phyloP scores from a whole-genome alignment of 208 protist species.

The Leptomonas seymouri region DNA sequence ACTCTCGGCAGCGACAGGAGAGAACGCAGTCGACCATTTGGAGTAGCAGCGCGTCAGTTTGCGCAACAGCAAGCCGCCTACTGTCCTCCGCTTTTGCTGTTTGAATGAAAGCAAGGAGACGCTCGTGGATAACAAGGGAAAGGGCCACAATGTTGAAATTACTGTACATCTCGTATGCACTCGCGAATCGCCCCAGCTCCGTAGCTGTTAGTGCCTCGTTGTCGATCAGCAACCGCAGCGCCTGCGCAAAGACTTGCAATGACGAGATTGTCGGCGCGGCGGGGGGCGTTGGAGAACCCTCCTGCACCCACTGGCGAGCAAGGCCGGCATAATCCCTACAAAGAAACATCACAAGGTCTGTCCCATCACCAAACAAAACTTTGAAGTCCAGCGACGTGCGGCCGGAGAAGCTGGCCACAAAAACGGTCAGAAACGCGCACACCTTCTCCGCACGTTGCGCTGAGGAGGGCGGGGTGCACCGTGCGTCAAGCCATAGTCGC shows the following conservation, averaged over 20 bases:
- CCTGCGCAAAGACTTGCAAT: constrained; percentile 26
- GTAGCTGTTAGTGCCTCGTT: constrained; percentile 15
- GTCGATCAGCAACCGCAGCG: constrained; percentile 23
- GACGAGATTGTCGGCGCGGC: constrained; percentile 13
- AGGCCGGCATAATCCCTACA: constrained; percentile 36
- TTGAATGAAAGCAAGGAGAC: constrained; percentile 13
- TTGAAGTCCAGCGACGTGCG: constrained; percentile 38
- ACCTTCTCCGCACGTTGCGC: constrained; percentile 38
- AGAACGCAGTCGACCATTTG: constrained; percentile 26
- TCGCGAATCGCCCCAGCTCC: constrained; percentile 26
- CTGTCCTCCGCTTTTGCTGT: background rate
- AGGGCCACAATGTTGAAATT: constrained; percentile 37
- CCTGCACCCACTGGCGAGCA: background rate
- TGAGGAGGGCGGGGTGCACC: constrained; percentile 36
- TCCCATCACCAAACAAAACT: constrained; percentile 43
- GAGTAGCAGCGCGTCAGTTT: constrained; percentile 23
- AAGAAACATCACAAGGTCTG: constrained; percentile 32
- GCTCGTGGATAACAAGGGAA: constrained; percentile 31
- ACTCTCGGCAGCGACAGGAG: constrained; percentile 34
- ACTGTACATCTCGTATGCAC: constrained; percentile 32
- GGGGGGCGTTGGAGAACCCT: background rate
- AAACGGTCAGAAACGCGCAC: constrained; percentile 41
- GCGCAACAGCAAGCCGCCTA: background rate
- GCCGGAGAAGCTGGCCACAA: constrained; percentile 34
- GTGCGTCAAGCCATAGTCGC: constrained; percentile 54